Conservation (phyloP, 1,139 yeast species). For the Saccharomyces hybrid region DNA sequence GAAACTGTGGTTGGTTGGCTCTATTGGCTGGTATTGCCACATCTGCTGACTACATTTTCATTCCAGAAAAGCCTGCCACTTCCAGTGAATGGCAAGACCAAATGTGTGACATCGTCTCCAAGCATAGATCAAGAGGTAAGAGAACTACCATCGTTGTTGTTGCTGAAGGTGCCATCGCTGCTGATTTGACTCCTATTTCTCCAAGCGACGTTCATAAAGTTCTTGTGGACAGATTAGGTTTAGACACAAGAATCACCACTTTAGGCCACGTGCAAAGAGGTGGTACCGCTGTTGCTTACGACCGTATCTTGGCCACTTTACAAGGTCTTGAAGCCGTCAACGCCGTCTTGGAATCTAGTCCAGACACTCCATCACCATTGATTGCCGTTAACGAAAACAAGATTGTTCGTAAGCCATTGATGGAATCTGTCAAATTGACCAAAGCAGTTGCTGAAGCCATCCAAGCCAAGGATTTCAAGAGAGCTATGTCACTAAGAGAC, state of each 20-base stretch:
- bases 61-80: conserved; percentile 55
- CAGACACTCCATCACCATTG: conserved; percentile 91
- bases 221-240: conserved; percentile 64
- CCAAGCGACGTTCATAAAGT: conserved; percentile 73
- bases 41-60: conserved; percentile 87
- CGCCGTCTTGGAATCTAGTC: conserved; percentile 81
- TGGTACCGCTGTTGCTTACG: conserved; percentile 93
- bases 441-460: conserved; percentile 84
- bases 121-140: conserved; percentile 82
- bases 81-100: conserved; percentile 57
- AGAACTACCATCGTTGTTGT: conserved; percentile 92
- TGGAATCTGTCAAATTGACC: conserved; percentile 83
- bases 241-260: conserved; percentile 91
- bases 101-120: conserved; percentile 57
- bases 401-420: conserved; percentile 71
- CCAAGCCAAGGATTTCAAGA: conserved; percentile 65
- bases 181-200: conserved; percentile 71
- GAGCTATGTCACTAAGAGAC: conserved; percentile 82
- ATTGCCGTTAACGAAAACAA: conserved; percentile 85
- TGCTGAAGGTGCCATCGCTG: conserved; percentile 94
- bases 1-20: conserved; percentile 98
- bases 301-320: conserved; percentile 80
- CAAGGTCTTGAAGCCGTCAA: conserved; percentile 97
- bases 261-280: conserved; percentile 98
- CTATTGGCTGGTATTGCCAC: conserved; percentile 94